Evolutionary conservation across 768 basidiomycete genomes (phyloP), one percentile per base, ranked within the genome.

Genomic region (Mycena olivaceomarginata): DNA sequence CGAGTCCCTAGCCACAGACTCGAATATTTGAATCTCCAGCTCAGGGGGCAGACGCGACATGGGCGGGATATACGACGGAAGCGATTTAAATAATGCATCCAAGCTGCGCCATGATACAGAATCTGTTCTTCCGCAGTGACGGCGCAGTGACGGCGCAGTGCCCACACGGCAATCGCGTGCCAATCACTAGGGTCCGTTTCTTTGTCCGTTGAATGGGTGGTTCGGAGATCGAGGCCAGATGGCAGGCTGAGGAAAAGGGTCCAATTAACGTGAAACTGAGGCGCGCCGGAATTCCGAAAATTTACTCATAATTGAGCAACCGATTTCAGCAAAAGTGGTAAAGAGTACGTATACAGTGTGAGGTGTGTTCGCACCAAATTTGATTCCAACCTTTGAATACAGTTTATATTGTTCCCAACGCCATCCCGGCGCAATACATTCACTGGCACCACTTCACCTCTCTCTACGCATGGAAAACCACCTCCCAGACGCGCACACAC

Each of bases 401-500:
- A 72, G 15, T 72, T 66, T 25, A 66, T 45, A 70, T 53, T 72
- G 46, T 7, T 65, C n/a, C 56, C 71, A 64, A 11, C 63, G 18
- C 45, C 45, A 37, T n/a, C 41, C 18, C 60, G 59, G 41, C 60
- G 11, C 71, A 40, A 45, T 73, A 73, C 65, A 73, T 43, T 11
- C 40, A 40, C 16, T 5, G 15, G 31, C 43, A 11, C 15, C 15
- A 8, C n/a, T 15, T 9, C n/a, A 10, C 63, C 37, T 31, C n/a
- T 16, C 5, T 18, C 51, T 76, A 72, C 7, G 62, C 66, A 65
- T 77, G 71, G 63, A 77, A 77, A 64, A 53, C 18, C 31, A 77
- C 67, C 53, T 92, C 90, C 94, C 95, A 98, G 4, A 91, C 86
- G 81, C 95, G 90, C 41, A 95, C 92, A 82, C 94, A 94, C 6